These are phyloP conservation scores for Cryphonectria parasitica DNA, from an alignment of 2,329 filamentous ascomycete genomes.

Conservation along the genomic window DNA sequence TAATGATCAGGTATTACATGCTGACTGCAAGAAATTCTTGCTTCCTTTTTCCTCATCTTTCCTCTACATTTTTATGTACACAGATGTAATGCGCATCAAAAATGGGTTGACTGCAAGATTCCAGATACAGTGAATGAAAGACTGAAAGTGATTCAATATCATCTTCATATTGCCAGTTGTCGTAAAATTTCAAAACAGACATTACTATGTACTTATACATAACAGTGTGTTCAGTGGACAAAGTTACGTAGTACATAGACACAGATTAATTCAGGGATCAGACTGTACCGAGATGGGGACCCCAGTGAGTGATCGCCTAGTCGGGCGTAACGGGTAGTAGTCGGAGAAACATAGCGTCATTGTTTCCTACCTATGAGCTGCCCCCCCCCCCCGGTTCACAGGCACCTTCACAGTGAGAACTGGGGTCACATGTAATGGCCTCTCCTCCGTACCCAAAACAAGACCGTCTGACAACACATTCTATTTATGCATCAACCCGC, in stretches of 20 bases:
- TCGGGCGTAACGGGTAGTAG: background rate
- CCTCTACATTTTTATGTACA: background rate
- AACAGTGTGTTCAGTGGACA: background rate
- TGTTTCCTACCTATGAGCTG: background rate
- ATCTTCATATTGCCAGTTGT: background rate
- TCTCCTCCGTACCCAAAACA: background rate
- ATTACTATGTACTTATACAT: background rate
- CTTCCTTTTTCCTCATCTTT: too few species aligned
- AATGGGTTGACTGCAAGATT: background rate
- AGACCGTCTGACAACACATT: constrained; percentile 12
- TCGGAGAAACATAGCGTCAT: constrained; percentile 5
- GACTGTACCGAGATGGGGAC: constrained; percentile 11
- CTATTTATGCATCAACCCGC: constrained; percentile 10
- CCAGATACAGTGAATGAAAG: background rate
- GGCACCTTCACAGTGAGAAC: constrained; percentile 5
- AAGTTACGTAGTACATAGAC: background rate
- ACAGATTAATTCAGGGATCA: constrained; percentile 6
- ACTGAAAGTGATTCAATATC: background rate
- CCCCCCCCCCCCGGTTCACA: background rate
- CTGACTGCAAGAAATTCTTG: background rate
- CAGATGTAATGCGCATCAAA: background rate
- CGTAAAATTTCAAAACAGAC: background rate
- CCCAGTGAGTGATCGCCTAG: background rate
- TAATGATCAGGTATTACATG: background rate
- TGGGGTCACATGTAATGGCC: constrained; percentile 14